Percentiles rank a stretch among this genome's conserved stretches.
phyloP scores from a whole-genome alignment of 108 stramenopile species.

The Skeletonema costatum region DNA sequence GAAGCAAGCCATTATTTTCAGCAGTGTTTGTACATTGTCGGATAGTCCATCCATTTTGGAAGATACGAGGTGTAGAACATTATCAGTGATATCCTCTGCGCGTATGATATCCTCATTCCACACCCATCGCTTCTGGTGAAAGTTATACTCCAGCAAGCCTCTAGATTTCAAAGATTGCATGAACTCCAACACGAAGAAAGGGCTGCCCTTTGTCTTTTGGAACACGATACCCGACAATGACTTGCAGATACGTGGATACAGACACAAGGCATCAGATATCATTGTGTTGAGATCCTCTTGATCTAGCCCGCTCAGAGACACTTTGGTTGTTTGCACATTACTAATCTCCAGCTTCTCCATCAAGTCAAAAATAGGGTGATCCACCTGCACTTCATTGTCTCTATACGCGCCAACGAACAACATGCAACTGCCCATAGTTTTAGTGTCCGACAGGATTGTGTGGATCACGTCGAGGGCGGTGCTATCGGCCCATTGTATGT shows the following conservation, averaged over 20 bases:
- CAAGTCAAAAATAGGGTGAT: conserved; percentile 29
- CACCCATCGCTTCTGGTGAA: conserved; percentile 16
- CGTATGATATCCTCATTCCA: conserved; percentile 26
- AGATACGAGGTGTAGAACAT: conserved; percentile 43
- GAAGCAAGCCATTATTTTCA: conserved; percentile 40
- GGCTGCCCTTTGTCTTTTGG: conserved; percentile 40
- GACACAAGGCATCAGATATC: conserved; percentile 6
- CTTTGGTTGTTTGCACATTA: conserved; percentile 6
- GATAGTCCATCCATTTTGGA: conserved; percentile 36
- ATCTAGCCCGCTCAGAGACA: conserved; percentile 14
- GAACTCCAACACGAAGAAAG: conserved; percentile 27
- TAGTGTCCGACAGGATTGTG: conserved; percentile 24
- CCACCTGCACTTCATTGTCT: conserved; percentile 29
- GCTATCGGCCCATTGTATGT: conserved; percentile 43
- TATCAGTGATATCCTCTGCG: conserved; percentile 30
- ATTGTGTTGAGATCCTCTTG: conserved; percentile 15
- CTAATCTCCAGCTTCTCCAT: conserved; percentile 1
- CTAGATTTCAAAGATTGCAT: conserved; percentile 15
- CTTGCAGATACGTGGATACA: conserved; percentile 23
- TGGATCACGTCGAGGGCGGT: conserved; percentile 26
- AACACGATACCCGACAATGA: conserved; percentile 22
- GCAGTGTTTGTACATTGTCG: conserved; percentile 5
- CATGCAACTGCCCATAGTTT: conserved; percentile 24
- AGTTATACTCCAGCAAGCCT: conserved; percentile 13
- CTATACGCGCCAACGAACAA: conserved; percentile 43